Percentiles rank a stretch among this genome's conserved stretches.
These are phyloP conservation scores for Kwoniella shandongensis DNA, from an alignment of 768 basidiomycete genomes.

Conservation along the genomic window DNA sequence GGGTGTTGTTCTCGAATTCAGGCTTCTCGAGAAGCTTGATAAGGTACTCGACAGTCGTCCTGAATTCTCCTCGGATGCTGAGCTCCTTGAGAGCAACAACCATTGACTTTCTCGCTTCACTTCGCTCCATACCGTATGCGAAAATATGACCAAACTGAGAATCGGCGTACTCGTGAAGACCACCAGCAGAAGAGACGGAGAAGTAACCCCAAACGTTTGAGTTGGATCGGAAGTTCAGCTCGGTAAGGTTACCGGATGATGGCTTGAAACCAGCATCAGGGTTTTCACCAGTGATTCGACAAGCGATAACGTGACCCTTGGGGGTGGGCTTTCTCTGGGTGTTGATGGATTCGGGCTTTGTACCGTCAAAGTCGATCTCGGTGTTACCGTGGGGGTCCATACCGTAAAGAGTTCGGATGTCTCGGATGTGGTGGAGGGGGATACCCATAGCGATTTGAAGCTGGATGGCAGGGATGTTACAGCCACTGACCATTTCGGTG, in stretches of 20 bases:
- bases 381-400: constrained; percentile 83
- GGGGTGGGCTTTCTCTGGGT: constrained; percentile 92
- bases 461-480: constrained; percentile 95
- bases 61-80: constrained; percentile 97
- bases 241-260: constrained; percentile 92
- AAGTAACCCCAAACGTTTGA: constrained; percentile 99
- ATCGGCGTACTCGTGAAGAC: constrained; percentile 97
- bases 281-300: constrained; percentile 98
- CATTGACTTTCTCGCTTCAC: constrained; percentile 97
- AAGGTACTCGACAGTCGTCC: constrained; percentile 97
- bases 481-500: constrained; percentile 99
- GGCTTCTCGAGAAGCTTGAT: constrained; percentile 96
- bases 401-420: constrained; percentile 93
- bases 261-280: constrained; percentile 99
- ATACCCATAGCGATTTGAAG: constrained; percentile 98
- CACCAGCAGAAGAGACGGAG: constrained; percentile 91
- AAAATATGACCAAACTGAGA: constrained; percentile 99
- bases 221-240: constrained; percentile 98
- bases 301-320: constrained; percentile 97
- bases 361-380: constrained; percentile 96
- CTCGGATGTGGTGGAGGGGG: constrained; percentile 88
- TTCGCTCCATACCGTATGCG: constrained; percentile 93
- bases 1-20: constrained; percentile 93
- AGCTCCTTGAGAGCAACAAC: constrained; percentile 97
- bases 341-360: constrained; percentile 78